phyloP scores from a whole-genome alignment of 352 stramenopile genomes.

The Blastocystis sp. region DNA sequence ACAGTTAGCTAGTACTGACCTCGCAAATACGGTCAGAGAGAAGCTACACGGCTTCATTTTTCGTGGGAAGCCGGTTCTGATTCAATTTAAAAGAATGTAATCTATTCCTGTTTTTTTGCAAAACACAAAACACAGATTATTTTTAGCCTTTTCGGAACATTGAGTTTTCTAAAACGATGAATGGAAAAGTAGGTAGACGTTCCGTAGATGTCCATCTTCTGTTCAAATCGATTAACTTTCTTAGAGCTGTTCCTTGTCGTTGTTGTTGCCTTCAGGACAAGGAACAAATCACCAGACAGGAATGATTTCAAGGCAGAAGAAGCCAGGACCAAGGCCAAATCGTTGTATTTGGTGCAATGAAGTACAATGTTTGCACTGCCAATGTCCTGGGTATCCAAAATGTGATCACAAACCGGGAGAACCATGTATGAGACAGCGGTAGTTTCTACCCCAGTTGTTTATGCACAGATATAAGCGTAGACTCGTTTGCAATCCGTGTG shows the following conservation, averaged over 20 bases:
- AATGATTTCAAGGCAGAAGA: constrained; percentile 7
- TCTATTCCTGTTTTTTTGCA: neutral
- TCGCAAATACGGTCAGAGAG: neutral
- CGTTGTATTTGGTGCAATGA: constrained; percentile 53
- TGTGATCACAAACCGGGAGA: constrained; percentile 39
- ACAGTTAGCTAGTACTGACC: neutral
- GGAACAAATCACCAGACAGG: neutral
- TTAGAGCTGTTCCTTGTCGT: neutral
- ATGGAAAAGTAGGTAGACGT: neutral
- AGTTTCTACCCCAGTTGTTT: neutral
- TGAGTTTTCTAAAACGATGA: neutral
- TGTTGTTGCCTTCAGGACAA: neutral
- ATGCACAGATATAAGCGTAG: constrained; percentile 28
- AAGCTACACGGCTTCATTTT: constrained; percentile 30
- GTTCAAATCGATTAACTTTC: neutral
- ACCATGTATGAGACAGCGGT: neutral
- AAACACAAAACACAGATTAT: neutral
- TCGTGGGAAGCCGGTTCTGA: constrained; percentile 3
- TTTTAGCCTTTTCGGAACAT: neutral
- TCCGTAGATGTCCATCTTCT: neutral
- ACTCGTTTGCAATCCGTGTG: constrained; percentile 47
- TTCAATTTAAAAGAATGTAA: neutral
- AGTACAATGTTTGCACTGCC: constrained; percentile 41
- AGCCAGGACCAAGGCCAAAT: constrained; percentile 39
- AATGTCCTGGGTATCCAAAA: constrained; percentile 51